Conservation (phyloP, 2,329 filamentous ascomycete genomes). For the Xylaria sp. region DNA sequence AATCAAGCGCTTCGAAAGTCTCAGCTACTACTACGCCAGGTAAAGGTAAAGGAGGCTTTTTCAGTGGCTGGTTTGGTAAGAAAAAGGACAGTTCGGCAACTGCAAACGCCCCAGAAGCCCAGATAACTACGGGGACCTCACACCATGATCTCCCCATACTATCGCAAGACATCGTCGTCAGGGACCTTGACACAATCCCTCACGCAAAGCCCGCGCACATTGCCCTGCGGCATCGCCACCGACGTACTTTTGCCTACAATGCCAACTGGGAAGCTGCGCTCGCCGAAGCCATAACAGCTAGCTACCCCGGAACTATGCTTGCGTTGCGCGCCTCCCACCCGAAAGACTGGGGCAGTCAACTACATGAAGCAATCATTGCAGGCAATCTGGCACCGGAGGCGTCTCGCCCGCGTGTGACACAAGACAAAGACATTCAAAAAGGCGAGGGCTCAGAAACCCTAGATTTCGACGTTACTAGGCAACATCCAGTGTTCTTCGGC, state of each 20-base stretch:
- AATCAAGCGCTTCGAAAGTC: conserved; percentile 39
- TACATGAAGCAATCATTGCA: conserved; percentile 41
- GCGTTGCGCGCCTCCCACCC: conserved; percentile 39
- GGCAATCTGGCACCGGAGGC: conserved; percentile 26
- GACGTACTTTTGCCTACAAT: conserved; percentile 42
- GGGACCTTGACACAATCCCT: conserved; percentile 40
- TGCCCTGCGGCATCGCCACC: conserved; percentile 43
- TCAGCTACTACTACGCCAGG: conserved; percentile 36
- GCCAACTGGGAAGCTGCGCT: conserved; percentile 53
- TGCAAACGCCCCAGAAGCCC: conserved; percentile 22
- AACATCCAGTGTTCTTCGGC: conserved; percentile 41
- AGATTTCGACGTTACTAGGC: conserved; percentile 35
- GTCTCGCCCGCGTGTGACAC: neutral
- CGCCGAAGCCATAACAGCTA: conserved; percentile 47
- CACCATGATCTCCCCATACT: conserved; percentile 36
- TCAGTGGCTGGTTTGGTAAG: conserved; percentile 43
- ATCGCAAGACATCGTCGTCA: conserved; percentile 39
- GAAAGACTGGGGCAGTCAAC: conserved; percentile 42
- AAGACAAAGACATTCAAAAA: conserved; percentile 35
- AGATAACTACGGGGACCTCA: conserved; percentile 7
- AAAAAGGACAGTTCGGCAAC: conserved; percentile 37
- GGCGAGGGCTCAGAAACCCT: conserved; percentile 25
- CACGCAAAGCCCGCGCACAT: conserved; percentile 34
- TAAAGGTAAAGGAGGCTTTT: conserved; percentile 37
- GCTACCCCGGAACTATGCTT: conserved; percentile 40